phyloP scores from a whole-genome alignment of 225 moss, liverwort and hornwort genomes.

The Ulota crispa region DNA sequence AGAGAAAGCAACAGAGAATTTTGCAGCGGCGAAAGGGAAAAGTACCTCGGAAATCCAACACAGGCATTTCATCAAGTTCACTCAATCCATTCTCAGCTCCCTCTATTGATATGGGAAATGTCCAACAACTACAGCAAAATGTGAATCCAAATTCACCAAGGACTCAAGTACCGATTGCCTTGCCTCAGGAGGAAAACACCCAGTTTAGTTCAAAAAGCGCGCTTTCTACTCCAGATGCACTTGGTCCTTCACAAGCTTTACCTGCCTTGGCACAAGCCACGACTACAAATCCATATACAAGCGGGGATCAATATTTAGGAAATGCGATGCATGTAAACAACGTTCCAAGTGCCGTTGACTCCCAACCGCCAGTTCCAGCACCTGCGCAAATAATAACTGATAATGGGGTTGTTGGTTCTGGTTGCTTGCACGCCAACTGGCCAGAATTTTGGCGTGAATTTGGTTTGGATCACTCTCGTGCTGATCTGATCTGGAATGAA shows the following conservation, averaged over 20 bases:
- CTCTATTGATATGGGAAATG: constrained; percentile 38
- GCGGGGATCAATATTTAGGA: constrained; percentile 44
- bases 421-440: constrained; percentile 82
- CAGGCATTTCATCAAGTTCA: background rate
- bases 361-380: constrained; percentile 64
- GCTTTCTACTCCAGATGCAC: constrained; percentile 13
- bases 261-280: constrained; percentile 41
- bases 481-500: constrained; percentile 94
- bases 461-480: constrained; percentile 84
- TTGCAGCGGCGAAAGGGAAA: constrained; percentile 77
- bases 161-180: constrained; percentile 26
- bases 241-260: constrained; percentile 41
- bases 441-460: constrained; percentile 93
- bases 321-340: constrained; percentile 32
- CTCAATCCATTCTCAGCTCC: constrained; percentile 39
- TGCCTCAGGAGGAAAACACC: constrained; percentile 32
- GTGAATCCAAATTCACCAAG: constrained; percentile 36
- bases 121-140: constrained; percentile 26
- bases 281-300: constrained; percentile 41
- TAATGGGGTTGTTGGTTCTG: constrained; percentile 59
- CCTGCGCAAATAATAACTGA: constrained; percentile 80
- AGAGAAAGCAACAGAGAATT: constrained; percentile 72
- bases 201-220: constrained; percentile 23
- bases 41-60: constrained; percentile 40
- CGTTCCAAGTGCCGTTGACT: constrained; percentile 22